Percentiles rank a stretch among this genome's conserved stretches.
Evolutionary conservation across 2,329 filamentous ascomycete genomes (phyloP).

Genomic region (Coniella lustricola): DNA sequence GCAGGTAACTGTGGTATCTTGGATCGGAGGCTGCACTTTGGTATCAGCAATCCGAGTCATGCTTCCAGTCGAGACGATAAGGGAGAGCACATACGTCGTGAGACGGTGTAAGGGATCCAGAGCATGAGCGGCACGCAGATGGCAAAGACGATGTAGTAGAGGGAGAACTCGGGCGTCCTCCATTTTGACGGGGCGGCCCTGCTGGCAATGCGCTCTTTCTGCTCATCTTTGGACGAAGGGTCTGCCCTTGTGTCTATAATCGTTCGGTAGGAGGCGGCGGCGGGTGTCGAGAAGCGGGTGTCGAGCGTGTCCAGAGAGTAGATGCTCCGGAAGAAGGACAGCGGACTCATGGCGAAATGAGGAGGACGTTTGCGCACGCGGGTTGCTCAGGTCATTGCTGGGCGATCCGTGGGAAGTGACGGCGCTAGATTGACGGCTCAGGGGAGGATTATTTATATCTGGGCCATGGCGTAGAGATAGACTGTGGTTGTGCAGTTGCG

Average conservation of each 20-base stretch:
- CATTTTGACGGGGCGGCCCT: conserved; percentile 63
- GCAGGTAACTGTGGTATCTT: conserved; percentile 67
- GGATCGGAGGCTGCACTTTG: conserved; percentile 62
- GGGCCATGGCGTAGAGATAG: not conserved
- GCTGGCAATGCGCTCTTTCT: conserved; percentile 35
- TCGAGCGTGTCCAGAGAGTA: conserved; percentile 41
- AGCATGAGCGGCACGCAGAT: conserved; percentile 77
- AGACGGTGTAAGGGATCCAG: conserved; percentile 80
- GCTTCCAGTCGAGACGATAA: no score
- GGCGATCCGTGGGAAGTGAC: not conserved
- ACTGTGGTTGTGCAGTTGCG: not conserved
- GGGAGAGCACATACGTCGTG: conserved; percentile 52
- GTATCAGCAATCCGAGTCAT: conserved; percentile 15
- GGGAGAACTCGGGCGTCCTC: conserved; percentile 76
- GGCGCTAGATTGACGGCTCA: not conserved
- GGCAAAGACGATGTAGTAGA: conserved; percentile 67
- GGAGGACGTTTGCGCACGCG: not conserved
- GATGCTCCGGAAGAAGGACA: conserved; percentile 47
- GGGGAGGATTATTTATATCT: not conserved
- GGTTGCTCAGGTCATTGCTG: conserved; percentile 12
- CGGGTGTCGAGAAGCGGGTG: conserved; percentile 52
- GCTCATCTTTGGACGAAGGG: conserved; percentile 32
- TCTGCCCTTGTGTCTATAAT: conserved; percentile 45
- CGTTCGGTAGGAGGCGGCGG: conserved; percentile 58
- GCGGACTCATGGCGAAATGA: conserved; percentile 11